A percentile compares a stretch with the other conserved stretches of the same genome.
phyloP scores from a whole-genome alignment of 495 filamentous ascomycete genomes.

The Aspergillus funiculosus region DNA sequence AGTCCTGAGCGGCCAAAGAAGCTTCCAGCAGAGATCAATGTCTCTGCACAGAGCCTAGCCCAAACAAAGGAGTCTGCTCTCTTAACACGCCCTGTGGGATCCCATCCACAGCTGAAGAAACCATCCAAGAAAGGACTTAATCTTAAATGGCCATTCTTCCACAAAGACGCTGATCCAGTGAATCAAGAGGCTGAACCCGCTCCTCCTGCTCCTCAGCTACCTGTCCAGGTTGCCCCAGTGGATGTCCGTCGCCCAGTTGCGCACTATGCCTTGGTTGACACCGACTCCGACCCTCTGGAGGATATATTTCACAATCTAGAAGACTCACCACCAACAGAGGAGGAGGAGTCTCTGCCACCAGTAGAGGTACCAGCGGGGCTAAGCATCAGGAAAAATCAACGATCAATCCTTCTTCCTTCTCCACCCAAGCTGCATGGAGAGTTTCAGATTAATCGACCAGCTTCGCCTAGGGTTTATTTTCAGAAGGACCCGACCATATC shows the following conservation, averaged over 20 bases:
- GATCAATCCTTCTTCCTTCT: slow-evolving; percentile 52
- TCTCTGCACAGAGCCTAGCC: not conserved
- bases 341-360: slow-evolving; percentile 22
- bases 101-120: slow-evolving; percentile 5
- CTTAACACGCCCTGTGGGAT: not conserved
- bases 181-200: slow-evolving; percentile 1
- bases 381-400: slow-evolving; percentile 36
- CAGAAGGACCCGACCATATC: slow-evolving; percentile 21
- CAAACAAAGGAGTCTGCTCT: not conserved
- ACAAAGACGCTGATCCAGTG: slow-evolving; percentile 41
- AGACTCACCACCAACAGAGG: slow-evolving; percentile 40
- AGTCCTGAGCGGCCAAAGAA: not conserved
- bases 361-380: slow-evolving; percentile 29
- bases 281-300: slow-evolving; percentile 62
- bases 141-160: slow-evolving; percentile 79
- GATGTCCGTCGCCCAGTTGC: slow-evolving; percentile 47
- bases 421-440: slow-evolving; percentile 45
- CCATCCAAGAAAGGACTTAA: slow-evolving; percentile 35
- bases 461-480: slow-evolving; percentile 42
- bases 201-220: slow-evolving; percentile 27
- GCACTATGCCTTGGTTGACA: slow-evolving; percentile 80
- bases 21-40: not conserved
- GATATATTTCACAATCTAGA: slow-evolving; percentile 60
- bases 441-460: slow-evolving; percentile 32
- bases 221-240: slow-evolving; percentile 37